Evolutionary conservation across 2,329 filamentous ascomycete species (phyloP).

Genomic region (Hymenoscyphus repandus): DNA sequence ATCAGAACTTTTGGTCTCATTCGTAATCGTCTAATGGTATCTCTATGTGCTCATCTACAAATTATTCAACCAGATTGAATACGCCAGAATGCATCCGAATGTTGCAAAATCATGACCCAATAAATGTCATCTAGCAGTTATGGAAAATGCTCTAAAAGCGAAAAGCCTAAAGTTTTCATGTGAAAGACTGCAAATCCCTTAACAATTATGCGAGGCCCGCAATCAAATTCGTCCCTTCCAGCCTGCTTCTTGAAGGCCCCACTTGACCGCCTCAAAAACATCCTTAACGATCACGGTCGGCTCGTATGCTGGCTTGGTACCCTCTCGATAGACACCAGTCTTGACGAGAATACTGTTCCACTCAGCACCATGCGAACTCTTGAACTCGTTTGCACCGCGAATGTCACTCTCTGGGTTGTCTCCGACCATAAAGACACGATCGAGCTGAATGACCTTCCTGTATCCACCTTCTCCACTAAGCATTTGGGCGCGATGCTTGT

Average conservation of each 20-base stretch:
- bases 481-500: slow-evolving; percentile 44
- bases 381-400: slow-evolving; percentile 71
- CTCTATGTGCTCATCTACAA: no score
- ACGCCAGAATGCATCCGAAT: no score
- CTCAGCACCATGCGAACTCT: slow-evolving; percentile 57
- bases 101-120: no score
- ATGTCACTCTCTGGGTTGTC: slow-evolving; percentile 88
- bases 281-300: slow-evolving; percentile 65
- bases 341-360: slow-evolving; percentile 74
- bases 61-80: no score
- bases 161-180: no score
- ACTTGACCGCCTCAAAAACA: slow-evolving; percentile 70
- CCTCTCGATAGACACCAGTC: slow-evolving; percentile 70
- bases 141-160: no score
- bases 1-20: no score
- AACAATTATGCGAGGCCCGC: neutral
- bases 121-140: no score
- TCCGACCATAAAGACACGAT: slow-evolving; percentile 87
- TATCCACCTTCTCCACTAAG: slow-evolving; percentile 13
- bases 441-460: slow-evolving; percentile 43
- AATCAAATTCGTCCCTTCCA: slow-evolving; percentile 4
- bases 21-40: no score
- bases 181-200: no score
- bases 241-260: slow-evolving; percentile 61
- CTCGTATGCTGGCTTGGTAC: slow-evolving; percentile 49